Evolutionary conservation across 495 filamentous ascomycete species (phyloP).

Genomic region (Trichoderma erinaceum): DNA sequence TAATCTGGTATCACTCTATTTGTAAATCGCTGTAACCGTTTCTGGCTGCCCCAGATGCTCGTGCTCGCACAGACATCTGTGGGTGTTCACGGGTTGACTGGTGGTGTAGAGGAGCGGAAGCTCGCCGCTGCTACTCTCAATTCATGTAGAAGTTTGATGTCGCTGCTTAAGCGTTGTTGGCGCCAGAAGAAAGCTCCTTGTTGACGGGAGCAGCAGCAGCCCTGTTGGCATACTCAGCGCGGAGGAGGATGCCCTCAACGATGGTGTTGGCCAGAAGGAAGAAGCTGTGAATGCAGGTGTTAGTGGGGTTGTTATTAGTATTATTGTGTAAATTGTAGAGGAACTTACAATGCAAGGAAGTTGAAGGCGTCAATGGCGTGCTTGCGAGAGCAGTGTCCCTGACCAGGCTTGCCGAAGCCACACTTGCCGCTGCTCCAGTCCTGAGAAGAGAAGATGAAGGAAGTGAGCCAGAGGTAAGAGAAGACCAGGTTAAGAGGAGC

Average conservation of each 20-base stretch:
- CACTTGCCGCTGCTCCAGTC: conserved; percentile 12
- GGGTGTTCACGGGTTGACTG: neutral
- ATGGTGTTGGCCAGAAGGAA: conserved; percentile 12
- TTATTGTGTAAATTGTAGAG: neutral
- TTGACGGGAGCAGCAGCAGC: neutral
- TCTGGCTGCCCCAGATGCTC: conserved; percentile 1
- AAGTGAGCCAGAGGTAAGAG: conserved; percentile 15
- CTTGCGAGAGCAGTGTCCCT: conserved; percentile 5
- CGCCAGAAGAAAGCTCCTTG: conserved; percentile 2
- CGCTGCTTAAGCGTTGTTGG: neutral
- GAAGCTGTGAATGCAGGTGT: neutral
- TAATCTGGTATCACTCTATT: conserved; percentile 6
- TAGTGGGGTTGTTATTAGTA: neutral
- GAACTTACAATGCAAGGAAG: conserved; percentile 13
- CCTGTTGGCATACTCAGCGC: neutral
- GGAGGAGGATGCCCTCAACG: neutral
- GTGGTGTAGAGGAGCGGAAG: neutral
- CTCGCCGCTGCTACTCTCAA: neutral
- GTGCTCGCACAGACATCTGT: neutral
- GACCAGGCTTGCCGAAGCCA: conserved; percentile 1
- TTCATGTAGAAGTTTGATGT: neutral
- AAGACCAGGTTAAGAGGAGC: conserved; percentile 11
- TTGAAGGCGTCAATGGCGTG: conserved; percentile 10
- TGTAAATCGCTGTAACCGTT: neutral
- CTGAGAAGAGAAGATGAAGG: conserved; percentile 15